Evolutionary conservation across 345 rosid species (phyloP), one percentile per base, ranked within the genome.

Genomic region (Dovyalis caffra): DNA sequence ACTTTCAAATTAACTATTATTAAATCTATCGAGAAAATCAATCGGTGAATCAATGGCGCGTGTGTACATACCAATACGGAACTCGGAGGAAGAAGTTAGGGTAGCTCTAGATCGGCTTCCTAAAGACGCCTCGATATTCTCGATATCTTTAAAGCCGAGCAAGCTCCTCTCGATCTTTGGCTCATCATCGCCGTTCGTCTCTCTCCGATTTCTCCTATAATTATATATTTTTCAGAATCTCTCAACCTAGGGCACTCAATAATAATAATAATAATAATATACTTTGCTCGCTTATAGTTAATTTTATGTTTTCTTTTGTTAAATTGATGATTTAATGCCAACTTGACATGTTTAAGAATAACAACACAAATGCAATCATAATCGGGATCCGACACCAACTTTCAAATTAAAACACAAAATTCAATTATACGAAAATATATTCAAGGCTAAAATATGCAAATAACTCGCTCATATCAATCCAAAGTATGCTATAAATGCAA

Each of bases 121-220:
- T 8, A 83, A 97, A 20, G 98, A 95, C 62, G 97, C 99, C 69
- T 89, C 98, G 99, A 95, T 77, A 95, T 95, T 73, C 94, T 95
- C 38, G 99, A 95, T 77, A 93, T 95, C 83, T 98, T 93, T 70
- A 95, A 95, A 83, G 99, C 97, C 77, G 99, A 95, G 79, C 99
- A 95, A 87, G 99, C 99, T 57, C 96, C 98, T 78, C 97, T 91
- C 77, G 91, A 91, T 87, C 94, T 95, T 82, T 95, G 99, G 99
- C 97, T 95, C 77, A 85, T 93, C 73, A 95, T 95, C 70, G 98
- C 99, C 79, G 99, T 95, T 76, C 69, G 87, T 82, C 47, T 76
- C 66, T 34, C n/a, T 26, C 56, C 32, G 43, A 40, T 45, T 8
- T 66, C 21, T 37, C 28, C 40, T 21, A 14, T 16, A n/a, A n/a